These are phyloP conservation scores for Ophiostoma ulmi DNA, from an alignment of 2,329 filamentous ascomycete genomes.

Conservation along the genomic window DNA sequence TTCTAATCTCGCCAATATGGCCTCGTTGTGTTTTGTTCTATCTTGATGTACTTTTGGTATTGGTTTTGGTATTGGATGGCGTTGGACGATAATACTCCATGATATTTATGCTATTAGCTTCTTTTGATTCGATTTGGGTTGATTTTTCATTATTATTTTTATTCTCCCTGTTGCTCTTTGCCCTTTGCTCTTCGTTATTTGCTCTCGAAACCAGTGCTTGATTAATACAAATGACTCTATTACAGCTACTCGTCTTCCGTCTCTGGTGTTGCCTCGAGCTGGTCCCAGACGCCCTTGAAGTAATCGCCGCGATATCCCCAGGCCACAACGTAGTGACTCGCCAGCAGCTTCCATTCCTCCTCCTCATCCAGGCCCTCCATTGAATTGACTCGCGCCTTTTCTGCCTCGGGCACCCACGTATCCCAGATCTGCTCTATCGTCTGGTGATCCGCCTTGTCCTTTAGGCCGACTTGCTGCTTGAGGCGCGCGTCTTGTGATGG, in stretches of 20 bases:
- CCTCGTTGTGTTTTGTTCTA: neutral
- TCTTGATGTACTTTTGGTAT: neutral
- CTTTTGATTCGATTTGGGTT: no score
- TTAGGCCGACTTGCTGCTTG: slow-evolving; percentile 57
- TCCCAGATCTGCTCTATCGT: slow-evolving; percentile 63
- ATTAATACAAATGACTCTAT: neutral
- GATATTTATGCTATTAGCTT: neutral
- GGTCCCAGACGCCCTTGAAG: slow-evolving; percentile 30
- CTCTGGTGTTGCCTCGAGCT: neutral
- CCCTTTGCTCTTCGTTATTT: neutral
- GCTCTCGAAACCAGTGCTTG: neutral
- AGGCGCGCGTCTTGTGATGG: slow-evolving; percentile 65
- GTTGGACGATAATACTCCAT: neutral
- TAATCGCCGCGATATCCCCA: slow-evolving; percentile 72
- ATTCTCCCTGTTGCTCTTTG: neutral
- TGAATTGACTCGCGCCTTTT: slow-evolving; percentile 72
- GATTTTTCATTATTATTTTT: neutral
- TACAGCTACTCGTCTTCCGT: neutral
- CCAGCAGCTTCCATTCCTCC: slow-evolving; percentile 86
- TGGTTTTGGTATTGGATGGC: neutral
- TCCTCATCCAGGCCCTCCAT: slow-evolving; percentile 91
- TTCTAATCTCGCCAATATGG: neutral
- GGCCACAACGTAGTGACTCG: slow-evolving; percentile 80
- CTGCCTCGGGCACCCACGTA: slow-evolving; percentile 61
- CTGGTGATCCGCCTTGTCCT: slow-evolving; percentile 35